Evolutionary conservation across 2,329 filamentous ascomycete species (phyloP), one percentile per base, ranked within the genome.

Genomic region (Aspergillus latus): DNA sequence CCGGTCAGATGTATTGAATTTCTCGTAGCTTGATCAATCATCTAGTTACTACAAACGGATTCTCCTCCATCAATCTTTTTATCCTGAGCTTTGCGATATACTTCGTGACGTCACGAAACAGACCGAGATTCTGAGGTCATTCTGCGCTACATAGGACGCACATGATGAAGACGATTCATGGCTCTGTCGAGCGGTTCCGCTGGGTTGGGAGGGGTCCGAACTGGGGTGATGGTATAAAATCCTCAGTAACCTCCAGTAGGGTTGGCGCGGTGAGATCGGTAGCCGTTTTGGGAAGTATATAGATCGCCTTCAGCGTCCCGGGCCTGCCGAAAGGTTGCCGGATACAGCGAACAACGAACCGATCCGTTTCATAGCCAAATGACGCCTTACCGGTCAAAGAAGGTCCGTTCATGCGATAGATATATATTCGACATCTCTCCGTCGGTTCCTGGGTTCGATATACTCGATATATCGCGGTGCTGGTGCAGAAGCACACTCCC

Each of bases 51-150:
- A 8, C 13, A n/a, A 45, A 28, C 43, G 30, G 43, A 28, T 30
- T 45, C n/a, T 45, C 28, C 5, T 45, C 16, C 28, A 53, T 30
- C 28, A 21, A 29, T 36, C 21, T 46, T 21, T 46, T 52, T 36
- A 45, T 51, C n/a, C 40, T 28, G 21, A 46, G 13, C 40, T 47
- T 30, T 13, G 28, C 28, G 5, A 16, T 15, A 42, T 37, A n/a
- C 29, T 26, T 59, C 47, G 57, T 69, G 67, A 72, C 68, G 69
- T 72, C 69, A 72, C 64, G 65, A 64, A 64, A 60, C 61, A 32
- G 46, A 26, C 49, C 61, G 63, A 64, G 7, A 67, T 61, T 57
- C 46, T 68, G 64, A 67, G 61, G 59, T 67, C 66, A 66, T 67
- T 52, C 57, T 60, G 62, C 62, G 58, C 56, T 65, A 57, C 59